These are phyloP conservation scores for Phytophthora cryptogea DNA, from an alignment of 352 stramenopile genomes.

Conservation along the genomic window DNA sequence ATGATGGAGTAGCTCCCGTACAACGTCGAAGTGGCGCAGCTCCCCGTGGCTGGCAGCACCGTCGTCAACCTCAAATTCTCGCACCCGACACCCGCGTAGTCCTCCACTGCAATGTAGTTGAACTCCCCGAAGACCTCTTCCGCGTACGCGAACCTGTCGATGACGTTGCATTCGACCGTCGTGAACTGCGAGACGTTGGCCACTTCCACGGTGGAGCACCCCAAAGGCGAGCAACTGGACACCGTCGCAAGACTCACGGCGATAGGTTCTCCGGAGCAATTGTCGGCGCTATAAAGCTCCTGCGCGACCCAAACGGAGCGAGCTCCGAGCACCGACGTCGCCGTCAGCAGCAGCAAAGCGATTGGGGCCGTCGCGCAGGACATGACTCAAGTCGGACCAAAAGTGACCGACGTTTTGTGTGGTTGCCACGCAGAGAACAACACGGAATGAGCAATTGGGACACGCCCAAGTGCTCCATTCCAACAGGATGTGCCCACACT, in stretches of 20 bases:
- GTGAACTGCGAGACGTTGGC: slow-evolving; percentile 19
- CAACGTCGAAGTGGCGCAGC: slow-evolving; percentile 13
- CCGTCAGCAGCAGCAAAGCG: slow-evolving; percentile 8
- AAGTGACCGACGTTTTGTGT: slow-evolving; percentile 2
- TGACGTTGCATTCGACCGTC: slow-evolving; percentile 23
- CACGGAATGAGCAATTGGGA: slow-evolving; percentile 21
- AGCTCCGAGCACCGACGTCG: slow-evolving; percentile 1
- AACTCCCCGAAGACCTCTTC: slow-evolving; percentile 21
- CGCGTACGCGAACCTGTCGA: slow-evolving; percentile 29
- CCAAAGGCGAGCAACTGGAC: slow-evolving; percentile 2
- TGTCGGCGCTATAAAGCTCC: slow-evolving; percentile 12
- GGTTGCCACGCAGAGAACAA: slow-evolving; percentile 24
- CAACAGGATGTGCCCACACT: slow-evolving; percentile 17
- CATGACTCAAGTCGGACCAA: slow-evolving; percentile 24
- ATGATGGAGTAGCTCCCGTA: slow-evolving; percentile 27
- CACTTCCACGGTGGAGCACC: slow-evolving; percentile 15
- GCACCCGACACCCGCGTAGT: slow-evolving; percentile 17
- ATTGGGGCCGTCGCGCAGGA: background rate
- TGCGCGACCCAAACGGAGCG: slow-evolving; percentile 20
- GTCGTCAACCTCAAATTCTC: slow-evolving; percentile 22
- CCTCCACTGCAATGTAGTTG: slow-evolving; percentile 35
- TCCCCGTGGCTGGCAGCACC: slow-evolving; percentile 23
- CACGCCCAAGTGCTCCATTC: slow-evolving; percentile 5
- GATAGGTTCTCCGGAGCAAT: slow-evolving; percentile 21
- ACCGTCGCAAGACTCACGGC: slow-evolving; percentile 14